Percentiles rank a stretch among this genome's conserved stretches.
phyloP scores from a whole-genome alignment of 306 rosid species.

The Ammopiptanthus mongolicus region DNA sequence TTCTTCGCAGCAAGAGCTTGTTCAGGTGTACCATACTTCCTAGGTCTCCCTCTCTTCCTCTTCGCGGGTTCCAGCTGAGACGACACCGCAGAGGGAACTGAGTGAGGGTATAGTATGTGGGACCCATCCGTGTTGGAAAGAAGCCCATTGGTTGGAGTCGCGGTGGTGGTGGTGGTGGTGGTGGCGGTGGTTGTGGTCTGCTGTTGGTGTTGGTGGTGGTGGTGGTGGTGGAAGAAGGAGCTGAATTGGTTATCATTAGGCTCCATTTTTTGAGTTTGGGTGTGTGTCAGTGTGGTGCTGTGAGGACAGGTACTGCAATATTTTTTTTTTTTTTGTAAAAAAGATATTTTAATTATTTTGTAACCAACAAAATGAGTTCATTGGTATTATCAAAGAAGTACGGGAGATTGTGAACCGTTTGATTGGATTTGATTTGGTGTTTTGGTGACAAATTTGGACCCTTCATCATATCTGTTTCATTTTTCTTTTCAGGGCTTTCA shows the following conservation, averaged over 20 bases:
- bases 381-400: slow-evolving; percentile 10
- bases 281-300: slow-evolving; percentile 8
- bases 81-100: slow-evolving; percentile 61
- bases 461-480: not conserved
- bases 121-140: slow-evolving; percentile 45
- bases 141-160: slow-evolving; percentile 64
- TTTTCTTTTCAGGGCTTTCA: not conserved
- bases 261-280: slow-evolving; percentile 58
- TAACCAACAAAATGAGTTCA: slow-evolving; percentile 21
- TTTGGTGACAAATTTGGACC: slow-evolving; percentile 9
- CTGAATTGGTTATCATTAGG: slow-evolving; percentile 79
- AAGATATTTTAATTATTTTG: not conserved
- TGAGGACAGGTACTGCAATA: slow-evolving; percentile 32
- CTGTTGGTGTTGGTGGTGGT: slow-evolving; percentile 28
- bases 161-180: slow-evolving; percentile 23
- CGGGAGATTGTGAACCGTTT: slow-evolving; percentile 16
- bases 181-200: slow-evolving; percentile 19
- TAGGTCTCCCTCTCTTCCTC: slow-evolving; percentile 86
- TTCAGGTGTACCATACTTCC: slow-evolving; percentile 85
- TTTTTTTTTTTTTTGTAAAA: not conserved
- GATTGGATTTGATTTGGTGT: slow-evolving; percentile 23
- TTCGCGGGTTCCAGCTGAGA: slow-evolving; percentile 58
- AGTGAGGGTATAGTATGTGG: slow-evolving; percentile 70
- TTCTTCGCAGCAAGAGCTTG: slow-evolving; percentile 88
- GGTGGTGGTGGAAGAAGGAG: slow-evolving; percentile 57